Conservation (phyloP, 257 asterid species). For the Solanum arcanum region DNA sequence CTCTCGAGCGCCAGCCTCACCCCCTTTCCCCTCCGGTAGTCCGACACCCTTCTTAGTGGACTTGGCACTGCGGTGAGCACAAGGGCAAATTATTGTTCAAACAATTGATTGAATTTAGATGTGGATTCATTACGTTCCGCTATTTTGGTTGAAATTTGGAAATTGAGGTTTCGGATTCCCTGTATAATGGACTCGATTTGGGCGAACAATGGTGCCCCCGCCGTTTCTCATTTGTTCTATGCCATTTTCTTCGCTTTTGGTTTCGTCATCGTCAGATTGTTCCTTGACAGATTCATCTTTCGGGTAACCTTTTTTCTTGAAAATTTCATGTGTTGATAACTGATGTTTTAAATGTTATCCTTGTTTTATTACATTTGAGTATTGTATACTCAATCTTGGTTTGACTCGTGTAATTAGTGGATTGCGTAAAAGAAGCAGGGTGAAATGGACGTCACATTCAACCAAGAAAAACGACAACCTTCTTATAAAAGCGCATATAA, state of each 20-base stretch:
- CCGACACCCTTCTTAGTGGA: background rate
- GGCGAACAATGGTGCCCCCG: conserved; percentile 38
- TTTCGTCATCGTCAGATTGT: conserved; percentile 53
- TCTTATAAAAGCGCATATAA: background rate
- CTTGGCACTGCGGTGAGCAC: background rate
- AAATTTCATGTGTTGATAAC: background rate
- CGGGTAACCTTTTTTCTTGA: conserved; percentile 37
- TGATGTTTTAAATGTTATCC: background rate
- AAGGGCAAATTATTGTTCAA: background rate
- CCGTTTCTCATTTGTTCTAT: conserved; percentile 32
- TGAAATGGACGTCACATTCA: background rate
- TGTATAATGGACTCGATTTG: conserved; percentile 47
- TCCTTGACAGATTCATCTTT: conserved; percentile 66
- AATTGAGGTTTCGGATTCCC: conserved; percentile 2
- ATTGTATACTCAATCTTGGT: background rate
- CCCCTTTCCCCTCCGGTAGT: background rate
- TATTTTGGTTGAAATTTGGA: background rate
- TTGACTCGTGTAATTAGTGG: background rate
- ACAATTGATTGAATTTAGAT: background rate
- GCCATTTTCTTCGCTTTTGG: conserved; percentile 45
- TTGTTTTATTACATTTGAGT: background rate
- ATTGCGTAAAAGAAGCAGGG: background rate
- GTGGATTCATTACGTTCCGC: background rate
- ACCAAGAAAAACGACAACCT: background rate
- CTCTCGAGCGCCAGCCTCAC: background rate